phyloP scores from a whole-genome alignment of 208 protist genomes.

The Crithidia mellificae region DNA sequence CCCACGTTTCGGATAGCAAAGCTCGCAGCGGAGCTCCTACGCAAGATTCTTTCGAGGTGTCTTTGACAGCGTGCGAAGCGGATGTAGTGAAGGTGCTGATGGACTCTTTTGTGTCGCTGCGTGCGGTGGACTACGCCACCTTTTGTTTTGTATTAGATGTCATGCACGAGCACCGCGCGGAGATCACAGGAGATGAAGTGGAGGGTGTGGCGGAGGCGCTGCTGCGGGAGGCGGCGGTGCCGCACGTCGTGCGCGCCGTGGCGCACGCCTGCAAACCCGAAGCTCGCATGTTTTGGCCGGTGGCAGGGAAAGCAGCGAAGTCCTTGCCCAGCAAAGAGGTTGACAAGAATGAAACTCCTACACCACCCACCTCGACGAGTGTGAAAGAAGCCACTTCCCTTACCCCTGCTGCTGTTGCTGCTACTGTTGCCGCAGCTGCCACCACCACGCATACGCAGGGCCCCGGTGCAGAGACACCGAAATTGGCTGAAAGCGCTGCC shows the following conservation, averaged over 20 bases:
- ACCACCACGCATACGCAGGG: background rate
- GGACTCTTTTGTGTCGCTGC: conserved; percentile 17
- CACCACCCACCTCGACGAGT: too few relatives aligned
- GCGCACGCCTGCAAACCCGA: conserved; percentile 33
- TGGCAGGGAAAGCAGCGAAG: background rate
- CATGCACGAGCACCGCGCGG: conserved; percentile 21
- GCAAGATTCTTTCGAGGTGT: background rate
- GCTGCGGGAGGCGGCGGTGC: conserved; percentile 10
- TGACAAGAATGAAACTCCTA: too few relatives aligned
- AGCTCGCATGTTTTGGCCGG: conserved; percentile 25
- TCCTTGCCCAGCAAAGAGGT: too few relatives aligned
- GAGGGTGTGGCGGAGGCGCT: conserved; percentile 29
- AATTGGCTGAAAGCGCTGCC: too few relatives aligned
- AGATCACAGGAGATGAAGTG: conserved; percentile 44
- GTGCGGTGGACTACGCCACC: conserved; percentile 13
- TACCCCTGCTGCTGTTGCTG: too few relatives aligned
- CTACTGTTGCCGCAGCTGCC: too few relatives aligned
- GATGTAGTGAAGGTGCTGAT: background rate
- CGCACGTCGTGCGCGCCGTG: conserved; percentile 13
- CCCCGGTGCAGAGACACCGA: too few relatives aligned
- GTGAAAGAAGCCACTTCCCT: too few relatives aligned
- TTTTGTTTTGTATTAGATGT: conserved; percentile 24
- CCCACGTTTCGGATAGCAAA: background rate
- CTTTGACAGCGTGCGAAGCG: background rate
- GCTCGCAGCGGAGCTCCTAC: background rate